These are phyloP conservation scores for Bertia moriformis DNA, from an alignment of 2,329 filamentous ascomycete genomes.

Conservation along the genomic window DNA sequence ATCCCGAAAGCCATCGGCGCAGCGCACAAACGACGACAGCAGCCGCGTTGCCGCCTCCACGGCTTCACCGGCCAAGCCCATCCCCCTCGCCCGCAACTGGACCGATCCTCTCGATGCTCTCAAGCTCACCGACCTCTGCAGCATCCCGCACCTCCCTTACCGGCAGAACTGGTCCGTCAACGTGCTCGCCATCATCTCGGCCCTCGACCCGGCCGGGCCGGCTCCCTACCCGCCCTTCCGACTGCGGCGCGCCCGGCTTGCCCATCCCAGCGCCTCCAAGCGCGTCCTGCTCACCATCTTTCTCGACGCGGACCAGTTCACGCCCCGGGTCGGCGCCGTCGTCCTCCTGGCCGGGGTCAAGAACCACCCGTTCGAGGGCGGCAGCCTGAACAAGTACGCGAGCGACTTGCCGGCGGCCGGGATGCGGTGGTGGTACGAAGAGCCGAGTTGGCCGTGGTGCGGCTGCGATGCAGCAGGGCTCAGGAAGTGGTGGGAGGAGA, in stretches of 20 bases:
- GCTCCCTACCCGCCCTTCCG: slow-evolving; percentile 30
- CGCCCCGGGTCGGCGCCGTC: slow-evolving; percentile 28
- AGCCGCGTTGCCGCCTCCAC: slow-evolving; percentile 3
- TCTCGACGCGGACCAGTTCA: slow-evolving; percentile 32
- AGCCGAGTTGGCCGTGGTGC: no score
- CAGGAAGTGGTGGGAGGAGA: no score
- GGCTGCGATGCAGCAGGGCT: no score
- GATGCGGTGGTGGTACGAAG: neutral
- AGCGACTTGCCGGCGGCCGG: slow-evolving; percentile 14
- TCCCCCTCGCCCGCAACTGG: slow-evolving; percentile 24
- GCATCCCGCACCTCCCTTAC: slow-evolving; percentile 36
- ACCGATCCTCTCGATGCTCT: slow-evolving; percentile 25
- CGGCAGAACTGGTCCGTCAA: slow-evolving; percentile 44
- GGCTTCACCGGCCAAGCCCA: slow-evolving; percentile 6
- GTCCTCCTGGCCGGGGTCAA: slow-evolving; percentile 39
- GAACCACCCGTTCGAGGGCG: slow-evolving; percentile 37
- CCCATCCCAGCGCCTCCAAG: slow-evolving; percentile 34
- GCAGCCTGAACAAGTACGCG: slow-evolving; percentile 24
- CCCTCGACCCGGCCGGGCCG: slow-evolving; percentile 30
- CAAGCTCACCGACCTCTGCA: slow-evolving; percentile 32
- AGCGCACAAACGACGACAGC: slow-evolving; percentile 3
- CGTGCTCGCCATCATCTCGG: slow-evolving; percentile 31
- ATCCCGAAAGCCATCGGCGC: slow-evolving; percentile 4
- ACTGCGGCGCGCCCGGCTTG: slow-evolving; percentile 35
- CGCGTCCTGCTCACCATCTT: slow-evolving; percentile 38